Evolutionary conservation across 202 grass and related monocot species (phyloP), one percentile per base, ranked within the genome.

Genomic region (Saccharum hybrid): DNA sequence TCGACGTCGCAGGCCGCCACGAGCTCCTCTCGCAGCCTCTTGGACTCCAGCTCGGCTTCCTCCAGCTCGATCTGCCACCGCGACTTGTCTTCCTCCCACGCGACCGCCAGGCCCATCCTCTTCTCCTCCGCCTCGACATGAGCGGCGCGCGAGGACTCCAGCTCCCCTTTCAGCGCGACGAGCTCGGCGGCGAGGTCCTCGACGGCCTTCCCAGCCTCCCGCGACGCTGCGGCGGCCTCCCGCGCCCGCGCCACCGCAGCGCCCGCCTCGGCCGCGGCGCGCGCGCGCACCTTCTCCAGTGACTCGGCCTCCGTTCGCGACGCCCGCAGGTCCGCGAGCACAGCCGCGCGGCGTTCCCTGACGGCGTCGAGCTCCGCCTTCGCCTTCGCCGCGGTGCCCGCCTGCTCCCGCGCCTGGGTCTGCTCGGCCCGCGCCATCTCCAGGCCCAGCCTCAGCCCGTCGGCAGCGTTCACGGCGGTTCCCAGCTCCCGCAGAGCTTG

Each of bases 71-170:
- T 86, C 77, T 91, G 87, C 87, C 85, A 88, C 18, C 28, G 82
- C 37, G 52, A 18, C 77, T 90, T 95, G 13, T 98, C 92, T 10
- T 79, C 66, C 54, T 87, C 85, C 62, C 86, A 88, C 19, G 68
- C 74, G 77, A 86, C 0, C 2, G 82, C 88, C 14, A 68, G 73
- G 28, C 28, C 38, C 38, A 85, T 71, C 23, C 87, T 78, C 59
- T 75, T 84, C 82, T 90, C 90, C 69, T 93, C 89, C 63, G 83
- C 89, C 16, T 83, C 83, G 8, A 83, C 78, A 14, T 93, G 92
- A 8, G 75, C 79, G 10, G 71, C 82, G 82, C 82, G 87, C 10
- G 90, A 69, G 10, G 82, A 62, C 2, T 86, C 86, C 13, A 97
- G 63, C 33, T 90, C 84, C 4, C 43, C 62, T 11, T 73, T 85